phyloP scores from a whole-genome alignment of 441 rosid species.

The Pelargonium cotyledonis region DNA sequence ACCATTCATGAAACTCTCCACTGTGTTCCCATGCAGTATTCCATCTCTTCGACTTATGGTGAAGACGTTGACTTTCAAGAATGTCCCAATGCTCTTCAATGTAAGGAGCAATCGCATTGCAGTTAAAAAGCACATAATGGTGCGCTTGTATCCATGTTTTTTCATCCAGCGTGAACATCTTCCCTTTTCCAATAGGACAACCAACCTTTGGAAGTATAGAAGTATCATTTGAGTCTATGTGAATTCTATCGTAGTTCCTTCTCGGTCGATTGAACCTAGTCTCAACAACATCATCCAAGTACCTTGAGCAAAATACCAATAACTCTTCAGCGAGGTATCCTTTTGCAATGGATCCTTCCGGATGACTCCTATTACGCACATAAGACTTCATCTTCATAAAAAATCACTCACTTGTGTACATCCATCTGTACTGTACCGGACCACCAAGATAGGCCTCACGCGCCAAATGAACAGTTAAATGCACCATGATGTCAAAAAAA shows the following conservation, averaged over 20 bases:
- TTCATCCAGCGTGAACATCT: not conserved
- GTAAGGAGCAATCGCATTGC: too few species aligned
- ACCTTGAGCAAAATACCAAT: slow-evolving; percentile 1
- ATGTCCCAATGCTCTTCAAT: too few species aligned
- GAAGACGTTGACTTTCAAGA: too few species aligned
- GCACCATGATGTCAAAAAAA: slow-evolving; percentile 15
- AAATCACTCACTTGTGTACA: not conserved
- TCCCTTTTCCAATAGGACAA: not conserved
- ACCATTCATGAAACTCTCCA: too few species aligned
- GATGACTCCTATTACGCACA: slow-evolving; percentile 4
- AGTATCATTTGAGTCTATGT: too few species aligned
- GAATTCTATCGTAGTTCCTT: slow-evolving; percentile 1
- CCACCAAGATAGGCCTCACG: not conserved
- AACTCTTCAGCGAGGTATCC: slow-evolving; percentile 12
- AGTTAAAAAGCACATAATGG: not conserved
- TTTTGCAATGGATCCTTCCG: slow-evolving; percentile 13
- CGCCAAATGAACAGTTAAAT: slow-evolving; percentile 7
- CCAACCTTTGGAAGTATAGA: not conserved
- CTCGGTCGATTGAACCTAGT: not conserved
- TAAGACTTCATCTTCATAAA: not conserved
- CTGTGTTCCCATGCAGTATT: too few species aligned
- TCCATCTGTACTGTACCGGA: not conserved
- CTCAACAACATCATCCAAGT: not conserved
- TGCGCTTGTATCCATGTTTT: not conserved
- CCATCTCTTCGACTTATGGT: too few species aligned